Conservation (phyloP, 345 rosid species). For the Limnanthes douglasii region DNA sequence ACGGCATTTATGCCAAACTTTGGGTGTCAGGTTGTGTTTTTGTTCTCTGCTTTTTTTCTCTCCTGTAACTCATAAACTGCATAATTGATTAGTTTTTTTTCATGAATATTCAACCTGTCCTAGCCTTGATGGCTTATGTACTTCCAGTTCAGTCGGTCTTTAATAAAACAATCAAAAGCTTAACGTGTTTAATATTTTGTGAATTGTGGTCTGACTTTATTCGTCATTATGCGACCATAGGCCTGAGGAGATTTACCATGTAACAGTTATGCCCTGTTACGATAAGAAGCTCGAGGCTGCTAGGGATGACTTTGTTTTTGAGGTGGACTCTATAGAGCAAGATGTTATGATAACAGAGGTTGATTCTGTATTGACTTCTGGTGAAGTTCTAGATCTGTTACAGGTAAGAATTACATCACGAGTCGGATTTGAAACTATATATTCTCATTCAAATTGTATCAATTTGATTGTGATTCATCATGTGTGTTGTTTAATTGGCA, state of each 20-base stretch:
- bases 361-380: slow-evolving; percentile 89
- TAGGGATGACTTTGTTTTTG: slow-evolving; percentile 71
- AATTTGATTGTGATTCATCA: not conserved
- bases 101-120: not conserved
- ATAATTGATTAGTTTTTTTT: no score
- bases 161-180: no score
- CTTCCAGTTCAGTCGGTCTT: no score
- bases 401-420: slow-evolving; percentile 39
- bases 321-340: slow-evolving; percentile 22
- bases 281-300: slow-evolving; percentile 97
- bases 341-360: slow-evolving; percentile 42
- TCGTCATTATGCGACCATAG: slow-evolving; percentile 15
- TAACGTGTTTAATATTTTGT: no score
- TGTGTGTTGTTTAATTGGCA: slow-evolving; percentile 33
- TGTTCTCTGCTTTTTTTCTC: slow-evolving; percentile 4
- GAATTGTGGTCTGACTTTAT: not conserved
- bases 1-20: slow-evolving; percentile 39
- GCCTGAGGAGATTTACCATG: slow-evolving; percentile 77
- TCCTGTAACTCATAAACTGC: no score
- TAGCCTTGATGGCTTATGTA: no score
- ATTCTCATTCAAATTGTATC: slow-evolving; percentile 1
- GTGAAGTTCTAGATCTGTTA: slow-evolving; percentile 78
- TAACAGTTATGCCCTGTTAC: slow-evolving; percentile 94
- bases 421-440: no score
- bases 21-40: slow-evolving; percentile 53